A percentile compares a stretch with the other conserved stretches of the same genome.
Conservation (phyloP, 768 basidiomycete species). For the Amanita inopinata region DNA sequence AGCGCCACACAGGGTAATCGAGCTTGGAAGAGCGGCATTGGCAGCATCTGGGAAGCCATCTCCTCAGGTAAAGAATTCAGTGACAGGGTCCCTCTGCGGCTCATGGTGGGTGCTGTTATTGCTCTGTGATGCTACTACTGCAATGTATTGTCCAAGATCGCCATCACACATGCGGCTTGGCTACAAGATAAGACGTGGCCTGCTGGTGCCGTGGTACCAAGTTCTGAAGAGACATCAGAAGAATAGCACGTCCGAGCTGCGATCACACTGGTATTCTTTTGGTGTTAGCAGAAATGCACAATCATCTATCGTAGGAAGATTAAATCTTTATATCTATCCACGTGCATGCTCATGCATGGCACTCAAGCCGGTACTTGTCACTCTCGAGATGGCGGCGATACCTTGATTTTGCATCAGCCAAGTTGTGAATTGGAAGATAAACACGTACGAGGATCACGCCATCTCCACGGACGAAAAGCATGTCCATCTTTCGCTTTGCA, state of each 20-base stretch:
- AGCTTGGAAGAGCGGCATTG: slow-evolving; percentile 48
- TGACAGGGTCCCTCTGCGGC: slow-evolving; percentile 47
- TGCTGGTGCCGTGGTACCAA: slow-evolving; percentile 44
- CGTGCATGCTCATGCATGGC: no score
- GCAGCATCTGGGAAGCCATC: slow-evolving; percentile 57
- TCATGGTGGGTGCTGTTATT: slow-evolving; percentile 48
- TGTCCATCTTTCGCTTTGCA: slow-evolving; percentile 90
- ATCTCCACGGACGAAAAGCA: slow-evolving; percentile 97
- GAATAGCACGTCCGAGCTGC: slow-evolving; percentile 16
- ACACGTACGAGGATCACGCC: slow-evolving; percentile 84
- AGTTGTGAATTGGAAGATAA: neutral
- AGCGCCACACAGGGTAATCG: slow-evolving; percentile 39
- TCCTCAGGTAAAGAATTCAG: slow-evolving; percentile 48
- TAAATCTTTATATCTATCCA: no score
- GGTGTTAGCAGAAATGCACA: no score
- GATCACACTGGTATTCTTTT: no score
- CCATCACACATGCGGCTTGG: slow-evolving; percentile 68
- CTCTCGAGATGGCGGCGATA: slow-evolving; percentile 73
- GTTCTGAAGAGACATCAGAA: slow-evolving; percentile 40
- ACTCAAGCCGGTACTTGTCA: slow-evolving; percentile 27
- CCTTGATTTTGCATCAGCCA: slow-evolving; percentile 32
- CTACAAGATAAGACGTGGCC: slow-evolving; percentile 74
- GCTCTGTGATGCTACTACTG: no score
- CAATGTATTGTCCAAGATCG: slow-evolving; percentile 61
- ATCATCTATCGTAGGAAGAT: no score